Evolutionary conservation across 306 rosid species (phyloP).

Genomic region (Begonia loranthoides): DNA sequence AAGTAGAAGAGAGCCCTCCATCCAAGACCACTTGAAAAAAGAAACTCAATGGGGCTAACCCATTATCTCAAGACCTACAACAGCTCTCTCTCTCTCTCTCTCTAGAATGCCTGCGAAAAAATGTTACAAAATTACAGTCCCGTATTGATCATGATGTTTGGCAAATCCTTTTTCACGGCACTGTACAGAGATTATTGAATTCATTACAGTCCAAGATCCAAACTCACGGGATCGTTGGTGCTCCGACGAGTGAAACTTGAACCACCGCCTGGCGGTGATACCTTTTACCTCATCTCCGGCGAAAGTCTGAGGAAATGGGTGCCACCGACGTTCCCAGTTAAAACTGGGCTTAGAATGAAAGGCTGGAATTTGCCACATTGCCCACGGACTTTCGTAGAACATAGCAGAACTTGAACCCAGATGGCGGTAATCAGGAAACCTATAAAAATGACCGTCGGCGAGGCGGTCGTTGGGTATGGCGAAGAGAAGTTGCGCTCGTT

Average conservation of each 20-base stretch:
- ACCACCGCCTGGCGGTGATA: slow-evolving; percentile 18
- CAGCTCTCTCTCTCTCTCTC: no score
- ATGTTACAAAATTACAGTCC: no score
- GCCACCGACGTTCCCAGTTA: slow-evolving; percentile 32
- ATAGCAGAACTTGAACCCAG: slow-evolving; percentile 15
- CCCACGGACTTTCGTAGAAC: slow-evolving; percentile 48
- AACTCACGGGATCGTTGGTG: slow-evolving; percentile 47
- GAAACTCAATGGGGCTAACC: no score
- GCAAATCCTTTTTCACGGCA: no score
- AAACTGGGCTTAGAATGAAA: slow-evolving; percentile 33
- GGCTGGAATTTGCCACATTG: slow-evolving; percentile 54
- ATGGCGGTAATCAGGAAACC: slow-evolving; percentile 45
- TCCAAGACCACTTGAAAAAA: no score
- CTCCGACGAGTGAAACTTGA: slow-evolving; percentile 24
- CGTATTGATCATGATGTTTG: no score
- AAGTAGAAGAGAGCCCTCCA: no score
- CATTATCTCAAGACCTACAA: no score
- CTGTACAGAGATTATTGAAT: slow-evolving; percentile 1
- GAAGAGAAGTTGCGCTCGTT: slow-evolving; percentile 73
- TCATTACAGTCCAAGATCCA: slow-evolving; percentile 81
- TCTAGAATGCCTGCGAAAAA: no score
- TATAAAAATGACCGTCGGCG: slow-evolving; percentile 47
- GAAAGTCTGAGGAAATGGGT: slow-evolving; percentile 35
- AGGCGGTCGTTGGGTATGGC: slow-evolving; percentile 41
- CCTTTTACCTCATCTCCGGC: slow-evolving; percentile 39